Evolutionary conservation across 2,329 filamentous ascomycete genomes (phyloP), one percentile per base, ranked within the genome.

Genomic region (Cytospora paraplurivora): DNA sequence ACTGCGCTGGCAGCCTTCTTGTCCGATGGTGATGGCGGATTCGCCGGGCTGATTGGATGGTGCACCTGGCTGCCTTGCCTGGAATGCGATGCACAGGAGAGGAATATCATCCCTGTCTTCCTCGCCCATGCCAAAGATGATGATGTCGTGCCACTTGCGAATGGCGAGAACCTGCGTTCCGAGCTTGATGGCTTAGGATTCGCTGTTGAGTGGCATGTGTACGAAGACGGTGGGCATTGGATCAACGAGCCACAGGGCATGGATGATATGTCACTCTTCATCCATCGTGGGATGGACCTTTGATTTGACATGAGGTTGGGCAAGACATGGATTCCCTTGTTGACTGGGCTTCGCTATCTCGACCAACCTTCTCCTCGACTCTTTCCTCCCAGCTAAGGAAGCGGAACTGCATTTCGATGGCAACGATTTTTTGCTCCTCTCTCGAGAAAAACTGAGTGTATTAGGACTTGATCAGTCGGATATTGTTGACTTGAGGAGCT

Each of bases 71-170:
- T 63, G 17, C 61, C 64, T 10, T 27, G 41, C 7, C 11, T 47
- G 17, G 41, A 19, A 11, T 7, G 32, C 34, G 35, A 19, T 8
- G 41, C 41, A 47, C 41, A 10, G 41, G 41, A 47, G 17, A 47
- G n/a, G 11, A 17, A 71, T 65, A 12, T 1, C 10, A 8, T 19
- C 41, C 70, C 70, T 1, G 60, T 74, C 4, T 69, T 75, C 37
- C 67, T 76, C 6, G 62, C 60, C 2, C 74, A 76, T 59, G 65
- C 67, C 0, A 33, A 19, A n/a, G 71, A 76, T 32, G 74, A 75
- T 44, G 57, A 70, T 0, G 63, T 73, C 3, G 69, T 76, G 10
- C 69, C 71, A 0, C 35, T 75, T 5, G 34, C 68, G 3, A 68
- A 74, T 21, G 71, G 72, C 4, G 62, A 72, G 32, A 61, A 38